Evolutionary conservation across 768 basidiomycete genomes (phyloP).

Genomic region (Rhodocollybia butyracea): DNA sequence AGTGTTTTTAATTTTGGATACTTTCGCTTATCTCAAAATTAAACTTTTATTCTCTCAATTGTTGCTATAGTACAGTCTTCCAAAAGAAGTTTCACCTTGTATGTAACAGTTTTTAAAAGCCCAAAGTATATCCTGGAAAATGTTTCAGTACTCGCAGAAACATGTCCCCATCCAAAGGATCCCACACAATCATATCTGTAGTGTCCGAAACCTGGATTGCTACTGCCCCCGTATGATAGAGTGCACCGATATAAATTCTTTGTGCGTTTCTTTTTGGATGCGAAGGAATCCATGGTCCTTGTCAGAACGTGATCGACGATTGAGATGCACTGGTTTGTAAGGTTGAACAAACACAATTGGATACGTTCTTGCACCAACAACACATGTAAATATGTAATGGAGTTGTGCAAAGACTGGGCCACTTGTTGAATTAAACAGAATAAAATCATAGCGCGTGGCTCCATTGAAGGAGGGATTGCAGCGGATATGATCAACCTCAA

Average conservation of each 20-base stretch:
- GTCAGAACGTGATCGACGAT: background rate
- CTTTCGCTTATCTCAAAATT: background rate
- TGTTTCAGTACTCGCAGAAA: slow-evolving; percentile 2
- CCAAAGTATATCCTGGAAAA: background rate
- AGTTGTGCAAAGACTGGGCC: slow-evolving; percentile 15
- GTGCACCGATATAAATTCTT: slow-evolving; percentile 12
- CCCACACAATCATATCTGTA: slow-evolving; percentile 14
- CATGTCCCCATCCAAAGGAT: slow-evolving; percentile 17
- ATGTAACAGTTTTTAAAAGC: too few species aligned
- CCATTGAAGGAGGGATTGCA: slow-evolving; percentile 14
- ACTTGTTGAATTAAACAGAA: slow-evolving; percentile 11
- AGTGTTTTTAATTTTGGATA: background rate
- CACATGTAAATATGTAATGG: slow-evolving; percentile 13
- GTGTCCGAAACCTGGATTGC: background rate
- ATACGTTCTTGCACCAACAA: background rate
- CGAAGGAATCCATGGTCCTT: background rate
- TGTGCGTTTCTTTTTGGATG: slow-evolving; percentile 3
- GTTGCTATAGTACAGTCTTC: too few species aligned
- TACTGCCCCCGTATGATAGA: slow-evolving; percentile 18
- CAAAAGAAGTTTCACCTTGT: too few species aligned
- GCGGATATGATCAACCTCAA: slow-evolving; percentile 10
- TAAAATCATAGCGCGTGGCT: slow-evolving; percentile 8
- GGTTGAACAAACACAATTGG: background rate
- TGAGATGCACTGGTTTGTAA: background rate
- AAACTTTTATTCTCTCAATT: background rate